Evolutionary conservation across 2,329 filamentous ascomycete genomes (phyloP), one percentile per base, ranked within the genome.

Genomic region (Xylaria sp.): DNA sequence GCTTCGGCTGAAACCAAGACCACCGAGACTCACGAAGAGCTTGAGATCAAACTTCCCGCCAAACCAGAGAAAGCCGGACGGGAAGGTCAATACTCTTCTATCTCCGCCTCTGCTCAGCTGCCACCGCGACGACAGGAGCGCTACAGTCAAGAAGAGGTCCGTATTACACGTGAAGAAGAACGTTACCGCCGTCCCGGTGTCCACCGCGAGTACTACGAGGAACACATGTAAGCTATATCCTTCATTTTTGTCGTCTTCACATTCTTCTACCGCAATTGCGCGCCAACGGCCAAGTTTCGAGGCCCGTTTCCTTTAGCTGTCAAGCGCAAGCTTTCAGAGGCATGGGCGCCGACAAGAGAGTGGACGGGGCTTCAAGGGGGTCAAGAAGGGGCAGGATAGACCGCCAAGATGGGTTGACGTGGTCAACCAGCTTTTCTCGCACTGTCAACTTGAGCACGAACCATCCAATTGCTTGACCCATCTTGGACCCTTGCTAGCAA

Each of bases 21-120:
- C 84, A 90, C 90, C 84, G 85, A 89, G 78, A 90, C 90, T 81
- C 90, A 94, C 90, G 91, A 95, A 90, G 93, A 97, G 90, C 90
- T 93, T 86, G 91, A 95, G 86, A 90, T 94, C 86, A 91, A 91
- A 80, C 88, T 93, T 76, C 86, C 86, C 73, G 76, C 78, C 77
- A 86, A 90, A 74, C 85, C 85, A 71, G 85, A 91, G 86, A 90
- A 90, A 91, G 91, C 93, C 92, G 94, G 94, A 97, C 94, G 94
- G 94, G 94, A 97, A 94, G 94, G 92, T 94, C 90, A 92, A 88
- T 86, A 90, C 88, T 93, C 91, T 92, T 91, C 90, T 86, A 86
- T 88, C 86, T 84, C 86, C 79, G 85, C 83, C 81, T 84, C 88
- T 82, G 84, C 84, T 81, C 83, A 88, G 82, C 85, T 86, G 82